These are phyloP conservation scores for Colletotrichum theobromicola DNA, from an alignment of 2,329 filamentous ascomycete species.

Conservation along the genomic window DNA sequence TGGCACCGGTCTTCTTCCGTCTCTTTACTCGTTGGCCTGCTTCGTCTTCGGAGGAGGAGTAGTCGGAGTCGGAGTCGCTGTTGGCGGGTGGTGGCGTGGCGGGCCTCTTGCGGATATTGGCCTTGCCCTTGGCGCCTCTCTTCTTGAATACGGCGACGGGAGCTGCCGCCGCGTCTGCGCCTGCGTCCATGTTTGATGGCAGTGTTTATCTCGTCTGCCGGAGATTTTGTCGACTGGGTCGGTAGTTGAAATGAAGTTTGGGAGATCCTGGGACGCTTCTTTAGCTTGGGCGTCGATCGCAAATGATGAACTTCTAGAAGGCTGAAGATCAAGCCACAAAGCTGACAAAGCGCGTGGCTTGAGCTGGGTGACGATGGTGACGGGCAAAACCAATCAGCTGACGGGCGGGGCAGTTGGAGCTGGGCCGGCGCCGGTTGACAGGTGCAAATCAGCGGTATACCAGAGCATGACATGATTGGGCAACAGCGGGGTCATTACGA, in stretches of 20 bases:
- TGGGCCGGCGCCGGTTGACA: not conserved
- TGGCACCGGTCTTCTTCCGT: slow-evolving; percentile 69
- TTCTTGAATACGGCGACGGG: slow-evolving; percentile 84
- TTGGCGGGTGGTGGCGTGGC: slow-evolving; percentile 76
- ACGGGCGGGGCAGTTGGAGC: not conserved
- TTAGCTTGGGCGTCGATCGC: not conserved
- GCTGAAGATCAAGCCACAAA: slow-evolving; percentile 16
- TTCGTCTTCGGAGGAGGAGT: slow-evolving; percentile 78
- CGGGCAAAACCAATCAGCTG: not conserved
- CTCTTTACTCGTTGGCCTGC: slow-evolving; percentile 80
- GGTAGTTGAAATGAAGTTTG: not conserved
- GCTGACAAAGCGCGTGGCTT: slow-evolving; percentile 18
- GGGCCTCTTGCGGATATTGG: slow-evolving; percentile 80
- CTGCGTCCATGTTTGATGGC: not conserved
- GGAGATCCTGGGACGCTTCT: not conserved
- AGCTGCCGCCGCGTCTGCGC: slow-evolving; percentile 24
- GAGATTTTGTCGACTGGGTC: not conserved
- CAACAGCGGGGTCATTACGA: not conserved
- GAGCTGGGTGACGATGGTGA: not conserved
- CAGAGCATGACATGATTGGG: not conserved
- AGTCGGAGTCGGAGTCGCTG: slow-evolving; percentile 65
- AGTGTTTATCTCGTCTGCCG: not conserved
- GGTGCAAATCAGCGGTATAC: not conserved
- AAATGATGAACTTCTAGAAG: slow-evolving; percentile 15
- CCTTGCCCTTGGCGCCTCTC: slow-evolving; percentile 76